phyloP scores from a whole-genome alignment of 257 asterid genomes.

The Forsythia viridissima region DNA sequence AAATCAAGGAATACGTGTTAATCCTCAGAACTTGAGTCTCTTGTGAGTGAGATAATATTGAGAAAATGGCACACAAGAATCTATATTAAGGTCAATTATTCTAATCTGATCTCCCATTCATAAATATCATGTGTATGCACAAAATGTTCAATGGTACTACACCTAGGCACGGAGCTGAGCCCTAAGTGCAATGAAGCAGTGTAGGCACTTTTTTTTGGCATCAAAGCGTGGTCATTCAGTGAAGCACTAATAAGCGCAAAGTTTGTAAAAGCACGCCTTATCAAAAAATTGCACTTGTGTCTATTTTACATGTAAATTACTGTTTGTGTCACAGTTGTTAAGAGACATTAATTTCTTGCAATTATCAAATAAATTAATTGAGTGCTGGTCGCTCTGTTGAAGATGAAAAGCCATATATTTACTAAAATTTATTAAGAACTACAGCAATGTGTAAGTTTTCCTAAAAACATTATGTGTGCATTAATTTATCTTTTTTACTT shows the following conservation, averaged over 20 bases:
- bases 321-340: background rate
- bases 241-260: background rate
- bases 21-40: constrained; percentile 11
- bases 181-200: background rate
- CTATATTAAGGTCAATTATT: background rate
- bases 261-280: background rate
- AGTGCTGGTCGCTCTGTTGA: background rate
- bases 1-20: constrained; percentile 13
- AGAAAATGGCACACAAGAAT: constrained; percentile 8
- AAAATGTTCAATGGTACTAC: background rate
- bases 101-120: background rate
- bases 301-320: background rate
- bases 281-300: background rate
- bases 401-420: background rate
- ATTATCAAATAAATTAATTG: background rate
- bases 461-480: background rate
- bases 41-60: background rate
- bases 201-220: background rate
- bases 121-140: background rate
- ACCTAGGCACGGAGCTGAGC: background rate
- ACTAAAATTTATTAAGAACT: background rate
- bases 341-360: background rate
- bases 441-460: background rate
- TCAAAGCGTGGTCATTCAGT: background rate
- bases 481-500: background rate